Conservation (phyloP, 2,329 filamentous ascomycete species). For the Colletotrichum brevisporum region DNA sequence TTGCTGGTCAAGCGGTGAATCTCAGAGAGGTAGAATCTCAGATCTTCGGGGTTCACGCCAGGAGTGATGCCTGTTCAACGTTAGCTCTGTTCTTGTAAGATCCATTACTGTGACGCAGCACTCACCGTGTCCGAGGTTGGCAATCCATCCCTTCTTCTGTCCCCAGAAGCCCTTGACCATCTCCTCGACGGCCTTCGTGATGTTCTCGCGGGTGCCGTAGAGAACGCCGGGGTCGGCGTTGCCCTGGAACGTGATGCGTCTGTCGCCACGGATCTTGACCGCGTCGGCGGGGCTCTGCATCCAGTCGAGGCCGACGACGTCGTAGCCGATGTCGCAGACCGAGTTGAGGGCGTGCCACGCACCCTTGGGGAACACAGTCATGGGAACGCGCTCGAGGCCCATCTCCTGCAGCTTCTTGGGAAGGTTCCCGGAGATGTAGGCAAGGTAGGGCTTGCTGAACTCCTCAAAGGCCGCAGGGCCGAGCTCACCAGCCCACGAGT, state of each 20-base stretch:
- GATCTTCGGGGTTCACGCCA: slow-evolving; percentile 91
- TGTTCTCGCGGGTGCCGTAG: slow-evolving; percentile 86
- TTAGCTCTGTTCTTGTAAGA: background rate
- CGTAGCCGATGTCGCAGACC: slow-evolving; percentile 89
- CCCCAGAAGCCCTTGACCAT: slow-evolving; percentile 91
- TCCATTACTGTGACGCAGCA: slow-evolving; percentile 28
- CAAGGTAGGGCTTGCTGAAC: slow-evolving; percentile 89
- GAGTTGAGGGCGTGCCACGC: slow-evolving; percentile 95
- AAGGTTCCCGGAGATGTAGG: slow-evolving; percentile 85
- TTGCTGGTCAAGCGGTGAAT: slow-evolving; percentile 79
- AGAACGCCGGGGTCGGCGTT: slow-evolving; percentile 96
- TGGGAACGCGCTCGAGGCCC: slow-evolving; percentile 85
- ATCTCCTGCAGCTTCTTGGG: slow-evolving; percentile 81
- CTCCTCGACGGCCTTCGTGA: slow-evolving; percentile 84
- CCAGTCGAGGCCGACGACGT: slow-evolving; percentile 97
- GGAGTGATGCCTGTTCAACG: slow-evolving; percentile 83
- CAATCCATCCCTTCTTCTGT: slow-evolving; percentile 94
- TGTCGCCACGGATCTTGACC: slow-evolving; percentile 81
- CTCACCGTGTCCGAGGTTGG: slow-evolving; percentile 94
- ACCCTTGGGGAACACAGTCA: slow-evolving; percentile 98
- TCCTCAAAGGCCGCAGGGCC: slow-evolving; percentile 86
- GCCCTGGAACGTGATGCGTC: slow-evolving; percentile 86
- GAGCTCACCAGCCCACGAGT: slow-evolving; percentile 97
- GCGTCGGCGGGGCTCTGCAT: slow-evolving; percentile 90
- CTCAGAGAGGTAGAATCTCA: slow-evolving; percentile 95